These are phyloP conservation scores for Graphiopsis chlorocephala DNA, from an alignment of 2,329 filamentous ascomycete genomes.

Conservation along the genomic window DNA sequence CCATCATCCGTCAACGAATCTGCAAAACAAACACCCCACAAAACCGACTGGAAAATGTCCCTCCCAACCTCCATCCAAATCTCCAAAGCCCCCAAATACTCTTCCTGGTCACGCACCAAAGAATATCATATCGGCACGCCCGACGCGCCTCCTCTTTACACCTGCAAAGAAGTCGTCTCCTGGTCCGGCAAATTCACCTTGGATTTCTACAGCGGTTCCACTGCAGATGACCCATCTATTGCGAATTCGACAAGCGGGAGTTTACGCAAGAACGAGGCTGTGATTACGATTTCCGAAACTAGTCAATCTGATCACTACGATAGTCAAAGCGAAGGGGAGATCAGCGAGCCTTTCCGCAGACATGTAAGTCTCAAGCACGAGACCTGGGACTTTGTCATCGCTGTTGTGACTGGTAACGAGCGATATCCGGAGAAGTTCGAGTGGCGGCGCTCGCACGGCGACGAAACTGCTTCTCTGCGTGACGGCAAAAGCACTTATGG, in stretches of 20 bases:
- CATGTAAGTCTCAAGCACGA: background rate
- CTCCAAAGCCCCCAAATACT: background rate
- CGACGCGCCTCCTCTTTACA: background rate
- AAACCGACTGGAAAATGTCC: background rate
- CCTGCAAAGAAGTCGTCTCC: background rate
- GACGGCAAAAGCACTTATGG: slow-evolving; percentile 19
- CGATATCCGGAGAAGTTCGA: slow-evolving; percentile 17
- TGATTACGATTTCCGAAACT: background rate
- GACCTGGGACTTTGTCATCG: background rate
- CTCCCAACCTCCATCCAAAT: background rate
- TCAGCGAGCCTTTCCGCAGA: background rate
- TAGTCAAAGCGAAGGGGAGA: background rate
- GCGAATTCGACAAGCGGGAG: background rate
- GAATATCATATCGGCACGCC: background rate
- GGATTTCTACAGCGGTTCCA: background rate
- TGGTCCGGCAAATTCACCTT: slow-evolving; percentile 2
- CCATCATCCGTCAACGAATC: background rate
- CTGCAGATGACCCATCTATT: background rate
- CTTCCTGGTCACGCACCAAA: background rate
- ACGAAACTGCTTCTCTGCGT: slow-evolving; percentile 19
- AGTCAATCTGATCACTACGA: too few species aligned
- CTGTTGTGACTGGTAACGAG: background rate
- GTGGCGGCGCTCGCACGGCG: slow-evolving; percentile 22
- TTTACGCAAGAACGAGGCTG: background rate
- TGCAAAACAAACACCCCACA: background rate